Percentiles rank a stretch among this genome's conserved stretches.
phyloP scores from a whole-genome alignment of 2,329 filamentous ascomycete genomes.

The Nemania sp. region DNA sequence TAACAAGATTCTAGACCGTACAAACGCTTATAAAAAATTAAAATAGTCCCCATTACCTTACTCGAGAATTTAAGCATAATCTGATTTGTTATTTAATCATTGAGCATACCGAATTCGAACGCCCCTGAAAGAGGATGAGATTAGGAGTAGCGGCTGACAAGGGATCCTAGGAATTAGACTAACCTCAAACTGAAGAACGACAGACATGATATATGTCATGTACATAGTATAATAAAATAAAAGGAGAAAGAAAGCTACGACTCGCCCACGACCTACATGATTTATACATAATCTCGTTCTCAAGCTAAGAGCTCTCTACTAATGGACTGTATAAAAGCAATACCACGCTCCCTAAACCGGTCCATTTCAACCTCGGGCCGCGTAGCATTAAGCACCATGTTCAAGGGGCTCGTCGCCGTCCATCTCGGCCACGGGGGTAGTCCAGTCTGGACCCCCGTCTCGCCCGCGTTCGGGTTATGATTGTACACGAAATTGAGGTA shows the following conservation, averaged over 20 bases:
- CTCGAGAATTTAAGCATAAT: not conserved
- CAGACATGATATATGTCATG: too few species aligned
- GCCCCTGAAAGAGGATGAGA: not conserved
- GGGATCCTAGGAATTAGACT: too few species aligned
- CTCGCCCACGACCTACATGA: not conserved
- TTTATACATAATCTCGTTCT: not conserved
- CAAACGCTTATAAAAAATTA: constrained; percentile 34
- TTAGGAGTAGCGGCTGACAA: not conserved
- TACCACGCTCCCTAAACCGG: constrained; percentile 59
- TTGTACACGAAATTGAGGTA: constrained; percentile 60
- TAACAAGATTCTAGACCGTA: constrained; percentile 45
- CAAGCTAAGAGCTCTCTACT: constrained; percentile 3
- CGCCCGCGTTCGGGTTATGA: constrained; percentile 56
- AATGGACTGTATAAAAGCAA: constrained; percentile 52
- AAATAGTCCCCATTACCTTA: not conserved
- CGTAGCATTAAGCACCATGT: constrained; percentile 59
- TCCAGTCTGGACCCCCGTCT: not conserved
- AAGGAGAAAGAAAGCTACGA: not conserved
- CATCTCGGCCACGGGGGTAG: constrained; percentile 40
- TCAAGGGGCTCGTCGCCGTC: constrained; percentile 53
- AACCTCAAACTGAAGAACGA: not conserved
- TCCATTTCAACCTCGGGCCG: constrained; percentile 59
- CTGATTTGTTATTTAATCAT: not conserved
- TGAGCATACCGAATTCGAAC: not conserved
- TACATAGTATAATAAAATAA: too few species aligned